Percentiles rank a stretch among this genome's conserved stretches.
phyloP scores from a whole-genome alignment of 2,329 filamentous ascomycete genomes.

The Aspergillus ochraceoroseus region DNA sequence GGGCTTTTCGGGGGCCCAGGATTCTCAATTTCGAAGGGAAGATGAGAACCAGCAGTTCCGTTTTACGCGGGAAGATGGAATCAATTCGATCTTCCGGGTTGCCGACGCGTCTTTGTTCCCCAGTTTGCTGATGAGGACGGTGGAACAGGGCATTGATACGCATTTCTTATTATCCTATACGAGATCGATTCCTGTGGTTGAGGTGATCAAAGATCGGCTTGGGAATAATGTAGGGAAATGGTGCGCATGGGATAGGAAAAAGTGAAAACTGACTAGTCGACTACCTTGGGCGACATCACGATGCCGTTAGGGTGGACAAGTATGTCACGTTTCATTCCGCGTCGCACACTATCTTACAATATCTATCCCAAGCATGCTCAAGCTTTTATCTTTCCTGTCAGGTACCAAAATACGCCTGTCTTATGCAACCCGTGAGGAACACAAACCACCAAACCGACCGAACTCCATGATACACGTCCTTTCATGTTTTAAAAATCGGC shows the following conservation, averaged over 20 bases:
- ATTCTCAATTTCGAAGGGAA: not conserved
- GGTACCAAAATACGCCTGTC: constrained; percentile 20
- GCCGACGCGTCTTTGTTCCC: constrained; percentile 22
- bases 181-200: constrained; percentile 27
- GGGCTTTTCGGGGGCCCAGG: not conserved
- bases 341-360: constrained; percentile 12
- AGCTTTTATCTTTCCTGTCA: constrained; percentile 4
- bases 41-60: not conserved
- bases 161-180: constrained; percentile 37
- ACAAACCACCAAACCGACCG: constrained; percentile 15
- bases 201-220: constrained; percentile 40
- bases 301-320: not conserved
- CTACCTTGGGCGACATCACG: too few relatives aligned
- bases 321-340: not conserved
- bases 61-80: constrained; percentile 17
- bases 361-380: constrained; percentile 10
- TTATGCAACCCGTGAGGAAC: constrained; percentile 11
- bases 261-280: too few relatives aligned
- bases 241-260: constrained; percentile 28
- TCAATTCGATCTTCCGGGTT: constrained; percentile 28
- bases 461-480: constrained; percentile 27
- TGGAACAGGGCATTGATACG: constrained; percentile 40
- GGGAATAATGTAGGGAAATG: constrained; percentile 36
- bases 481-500: constrained; percentile 20
- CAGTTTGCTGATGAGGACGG: constrained; percentile 32